These are phyloP conservation scores for Plasmodium relictum DNA, from an alignment of 169 alveolate genomes.

Conservation along the genomic window DNA sequence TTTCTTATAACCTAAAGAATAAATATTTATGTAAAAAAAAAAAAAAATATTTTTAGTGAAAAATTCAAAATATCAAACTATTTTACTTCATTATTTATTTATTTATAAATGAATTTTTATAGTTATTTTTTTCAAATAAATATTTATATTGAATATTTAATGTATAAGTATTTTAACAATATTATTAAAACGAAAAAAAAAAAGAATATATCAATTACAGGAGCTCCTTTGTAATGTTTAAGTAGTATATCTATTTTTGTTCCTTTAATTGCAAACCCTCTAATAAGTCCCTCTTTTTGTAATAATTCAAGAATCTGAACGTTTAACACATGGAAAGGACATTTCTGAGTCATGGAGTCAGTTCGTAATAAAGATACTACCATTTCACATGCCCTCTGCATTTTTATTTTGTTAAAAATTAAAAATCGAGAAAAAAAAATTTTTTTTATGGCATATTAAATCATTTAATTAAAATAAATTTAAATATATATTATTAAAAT, in stretches of 20 bases:
- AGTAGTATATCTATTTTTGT: conserved; percentile 89
- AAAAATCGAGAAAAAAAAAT: neutral
- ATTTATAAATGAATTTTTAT: neutral
- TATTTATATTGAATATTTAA: no score
- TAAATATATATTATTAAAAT: neutral
- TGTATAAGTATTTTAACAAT: no score
- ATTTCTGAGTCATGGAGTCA: conserved; percentile 87
- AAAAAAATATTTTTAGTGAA: no score
- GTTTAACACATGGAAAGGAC: conserved; percentile 88
- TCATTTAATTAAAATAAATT: neutral
- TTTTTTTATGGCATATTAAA: conserved; percentile 4
- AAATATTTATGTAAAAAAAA: neutral
- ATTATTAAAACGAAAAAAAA: no score
- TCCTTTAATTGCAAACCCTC: conserved; percentile 92
- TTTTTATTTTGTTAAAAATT: conserved; percentile 38
- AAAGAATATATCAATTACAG: conserved; percentile 36
- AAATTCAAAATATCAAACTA: neutral
- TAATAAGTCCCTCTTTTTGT: conserved; percentile 90
- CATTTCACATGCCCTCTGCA: conserved; percentile 94
- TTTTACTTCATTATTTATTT: neutral
- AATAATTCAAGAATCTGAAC: conserved; percentile 89
- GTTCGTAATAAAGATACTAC: conserved; percentile 90
- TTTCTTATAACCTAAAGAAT: conserved; percentile 87
- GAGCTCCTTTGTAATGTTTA: conserved; percentile 90
- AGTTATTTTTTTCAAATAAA: no score